Evolutionary conservation across 139 green algal species (phyloP).

Genomic region (Pleodorina starrii): DNA sequence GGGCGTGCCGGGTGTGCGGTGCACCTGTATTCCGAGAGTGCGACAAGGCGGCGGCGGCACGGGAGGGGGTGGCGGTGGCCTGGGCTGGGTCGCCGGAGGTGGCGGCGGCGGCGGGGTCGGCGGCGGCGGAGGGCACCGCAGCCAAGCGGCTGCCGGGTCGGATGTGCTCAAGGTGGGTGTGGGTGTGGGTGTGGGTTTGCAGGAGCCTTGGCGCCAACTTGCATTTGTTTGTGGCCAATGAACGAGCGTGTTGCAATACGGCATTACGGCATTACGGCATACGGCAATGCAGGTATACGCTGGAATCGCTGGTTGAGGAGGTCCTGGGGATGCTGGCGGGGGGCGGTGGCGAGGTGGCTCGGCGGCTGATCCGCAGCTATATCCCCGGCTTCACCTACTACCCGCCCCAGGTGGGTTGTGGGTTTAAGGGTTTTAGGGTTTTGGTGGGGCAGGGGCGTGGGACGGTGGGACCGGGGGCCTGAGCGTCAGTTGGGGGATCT

Average conservation of each 20-base stretch:
- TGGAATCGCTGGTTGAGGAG: conserved; percentile 42
- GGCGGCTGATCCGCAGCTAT: conserved; percentile 10
- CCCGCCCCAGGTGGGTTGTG: not conserved
- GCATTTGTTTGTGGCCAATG: no score
- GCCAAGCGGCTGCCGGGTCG: conserved; percentile 24
- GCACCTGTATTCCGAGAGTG: conserved; percentile 9
- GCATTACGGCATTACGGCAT: no score
- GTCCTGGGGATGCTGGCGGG: conserved; percentile 18
- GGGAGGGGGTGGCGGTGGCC: not conserved
- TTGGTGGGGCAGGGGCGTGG: no score
- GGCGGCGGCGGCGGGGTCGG: not conserved
- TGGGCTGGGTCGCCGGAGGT: no score
- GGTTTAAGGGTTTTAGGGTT: no score
- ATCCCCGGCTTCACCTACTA: conserved; percentile 36
- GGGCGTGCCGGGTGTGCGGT: conserved; percentile 29
- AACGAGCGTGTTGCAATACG: no score
- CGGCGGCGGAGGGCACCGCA: not conserved
- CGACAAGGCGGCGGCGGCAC: not conserved
- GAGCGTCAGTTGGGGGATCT: no score
- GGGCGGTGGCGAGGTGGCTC: not conserved
- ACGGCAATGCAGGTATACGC: conserved; percentile 2
- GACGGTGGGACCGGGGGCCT: no score
- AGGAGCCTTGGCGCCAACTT: no score
- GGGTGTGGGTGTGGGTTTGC: no score
- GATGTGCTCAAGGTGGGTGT: not conserved